Conservation (phyloP, 805 yeast genomes). For the Saccharomyces jurei region DNA sequence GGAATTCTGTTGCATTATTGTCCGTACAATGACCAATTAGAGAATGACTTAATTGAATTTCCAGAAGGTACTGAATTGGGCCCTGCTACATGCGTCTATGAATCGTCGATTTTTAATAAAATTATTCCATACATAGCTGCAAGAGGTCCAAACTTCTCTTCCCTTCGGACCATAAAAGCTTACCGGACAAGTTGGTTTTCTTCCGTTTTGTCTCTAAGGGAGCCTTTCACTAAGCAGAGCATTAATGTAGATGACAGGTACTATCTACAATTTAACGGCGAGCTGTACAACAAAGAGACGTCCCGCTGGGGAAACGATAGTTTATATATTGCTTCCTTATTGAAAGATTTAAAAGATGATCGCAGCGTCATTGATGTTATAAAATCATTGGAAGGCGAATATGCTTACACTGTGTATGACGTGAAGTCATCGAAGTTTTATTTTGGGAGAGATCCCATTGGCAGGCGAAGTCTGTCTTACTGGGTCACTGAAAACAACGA, state of each 20-base stretch:
- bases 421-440: slow-evolving; percentile 34
- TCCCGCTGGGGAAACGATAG: slow-evolving; percentile 52
- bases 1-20: slow-evolving; percentile 41
- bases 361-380: slow-evolving; percentile 38
- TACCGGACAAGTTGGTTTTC: slow-evolving; percentile 38
- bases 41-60: slow-evolving; percentile 13
- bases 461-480: slow-evolving; percentile 69
- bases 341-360: slow-evolving; percentile 25
- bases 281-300: slow-evolving; percentile 60
- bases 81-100: slow-evolving; percentile 1
- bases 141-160: slow-evolving; percentile 60
- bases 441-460: slow-evolving; percentile 81
- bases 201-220: slow-evolving; percentile 72
- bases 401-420: slow-evolving; percentile 55
- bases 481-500: slow-evolving; percentile 21
- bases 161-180: slow-evolving; percentile 13
- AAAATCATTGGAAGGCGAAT: slow-evolving; percentile 63
- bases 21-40: slow-evolving; percentile 1
- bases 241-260: slow-evolving; percentile 29
- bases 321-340: slow-evolving; percentile 36
- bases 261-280: slow-evolving; percentile 82
- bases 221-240: slow-evolving; percentile 78
- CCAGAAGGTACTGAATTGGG: slow-evolving; percentile 7
- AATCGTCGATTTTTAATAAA: slow-evolving; percentile 22
- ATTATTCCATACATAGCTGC: slow-evolving; percentile 40